Evolutionary conservation across 805 yeast species (phyloP), one percentile per base, ranked within the genome.

Genomic region (Kazachstania bromeliacearum): DNA sequence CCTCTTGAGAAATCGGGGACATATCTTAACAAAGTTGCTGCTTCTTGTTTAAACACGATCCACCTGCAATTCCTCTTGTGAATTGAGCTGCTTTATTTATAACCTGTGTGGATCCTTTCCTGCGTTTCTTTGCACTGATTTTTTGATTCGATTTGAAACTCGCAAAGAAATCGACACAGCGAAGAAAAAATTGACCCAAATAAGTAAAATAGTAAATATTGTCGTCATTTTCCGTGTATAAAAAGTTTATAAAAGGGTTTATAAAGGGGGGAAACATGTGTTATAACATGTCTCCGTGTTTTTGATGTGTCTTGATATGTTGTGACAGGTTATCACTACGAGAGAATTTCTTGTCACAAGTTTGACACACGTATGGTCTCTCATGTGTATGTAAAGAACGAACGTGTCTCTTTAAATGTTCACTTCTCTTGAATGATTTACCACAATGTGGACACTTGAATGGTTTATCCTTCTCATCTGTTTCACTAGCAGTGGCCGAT

Each of bases 271-370:
- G 23, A 18, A 16, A 7, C 15, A 18, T 13, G 12, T 17, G 19
- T 10, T 18, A 15, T 39, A 31, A 48, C 16, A 52, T 41, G 37
- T 54, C 60, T 8, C 57, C 59, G 37, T 53, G 57, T 41, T 50
- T 55, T 45, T 50, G 51, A 35, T 75, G 81, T 4, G 72, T 71
- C 48, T 71, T 71, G 43, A 75, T 60, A 52, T 79, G 85, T 51
- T 77, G 83, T 32, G 73, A 70, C 47, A 78, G 63, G 47, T 79
- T 80, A 50, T 79, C 87, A 10, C 78, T 69, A 38, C 87, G 58
- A 41, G 81, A 73, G 46, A 79, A 79, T 45, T 70, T 72, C 53
- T 77, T 78, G 29, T 63, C 64, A 49, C 87, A 79, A 32, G 63
- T 57, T 13, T 62, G 49, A 49, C 85, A 79, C 33, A 67, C 70